Base-by-base conservation (phyloP, 306 rosid species). In the Psophocarpus tetragonolobus region DNA sequence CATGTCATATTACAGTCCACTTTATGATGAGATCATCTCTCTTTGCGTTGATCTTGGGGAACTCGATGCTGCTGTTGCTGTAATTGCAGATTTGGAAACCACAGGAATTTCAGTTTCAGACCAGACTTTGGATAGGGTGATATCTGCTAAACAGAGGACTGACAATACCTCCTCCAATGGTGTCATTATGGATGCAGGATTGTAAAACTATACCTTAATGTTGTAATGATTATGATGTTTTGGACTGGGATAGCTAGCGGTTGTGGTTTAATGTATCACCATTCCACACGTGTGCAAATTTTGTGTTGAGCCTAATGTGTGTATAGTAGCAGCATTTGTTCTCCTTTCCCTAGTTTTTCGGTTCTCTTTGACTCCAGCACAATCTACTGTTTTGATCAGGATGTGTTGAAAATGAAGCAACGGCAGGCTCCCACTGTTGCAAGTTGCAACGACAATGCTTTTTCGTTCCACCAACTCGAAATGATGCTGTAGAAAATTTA, bases 61-160 rank as follows among this genome's bases (percentile, higher is more conserved):
- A 75, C 87, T 87, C 24, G 99, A 95, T 88, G 97, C 97, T 1
- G 99, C 99, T 77, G 88, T 92, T 75, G 99, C 97, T 57, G 85
- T 95, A 68, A 97, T 91, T 63, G 97, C 97, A 29, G 97, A 91
- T 78, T 78, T 95, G 87, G 97, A 89, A 84, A 91, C 90, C 24
- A 63, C 92, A 0, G 97, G 99, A 70, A 95, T 95, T 82, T 72
- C 76, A 5, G 96, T 90, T 78, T 88, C 96, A 8, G 94, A 92
- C 64, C 82, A 95, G 82, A 95, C 95, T 72, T 84, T 92, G 82
- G 98, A 92, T 88, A 75, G 83, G 82, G 92, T 95, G 51, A 92
- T 95, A 76, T 87, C 93, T 57, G 88, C 96, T 44, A 88, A 81
- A 56, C 92, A 78, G 82, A 77, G 33, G 4, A 82, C 82, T 63